A percentile compares a stretch with the other conserved stretches of the same genome.
Evolutionary conservation across 768 basidiomycete genomes (phyloP).

Genomic region (Podaxis rugospora): DNA sequence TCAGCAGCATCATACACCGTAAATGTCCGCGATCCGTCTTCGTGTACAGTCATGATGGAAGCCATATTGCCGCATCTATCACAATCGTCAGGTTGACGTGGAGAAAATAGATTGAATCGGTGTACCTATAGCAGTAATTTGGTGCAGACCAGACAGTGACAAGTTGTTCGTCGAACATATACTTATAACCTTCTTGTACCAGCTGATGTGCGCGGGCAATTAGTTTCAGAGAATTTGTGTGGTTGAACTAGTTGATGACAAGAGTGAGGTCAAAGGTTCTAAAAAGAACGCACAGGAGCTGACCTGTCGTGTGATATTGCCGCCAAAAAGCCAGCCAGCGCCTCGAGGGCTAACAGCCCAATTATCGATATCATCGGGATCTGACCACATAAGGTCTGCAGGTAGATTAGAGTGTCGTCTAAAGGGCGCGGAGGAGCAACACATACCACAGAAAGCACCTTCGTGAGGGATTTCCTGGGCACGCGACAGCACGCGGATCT

Average conservation of each 20-base stretch:
- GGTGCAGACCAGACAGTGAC: constrained; percentile 94
- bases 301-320: constrained; percentile 80
- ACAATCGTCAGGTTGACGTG: background rate
- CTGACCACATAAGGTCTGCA: constrained; percentile 98
- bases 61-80: constrained; percentile 66
- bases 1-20: constrained; percentile 83
- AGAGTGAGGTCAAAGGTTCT: background rate
- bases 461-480: constrained; percentile 99
- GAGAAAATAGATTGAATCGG: background rate
- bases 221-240: constrained; percentile 80
- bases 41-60: constrained; percentile 81
- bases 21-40: constrained; percentile 62
- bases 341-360: constrained; percentile 98
- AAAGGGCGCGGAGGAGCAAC: background rate
- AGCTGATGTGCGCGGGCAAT: constrained; percentile 97
- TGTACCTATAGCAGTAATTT: constrained; percentile 78
- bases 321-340: constrained; percentile 94
- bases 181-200: constrained; percentile 93
- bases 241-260: constrained; percentile 65
- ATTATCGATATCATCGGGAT: constrained; percentile 90
- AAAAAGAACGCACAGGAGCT: constrained; percentile 12
- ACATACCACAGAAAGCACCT: constrained; percentile 90
- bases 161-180: constrained; percentile 92
- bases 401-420: background rate
- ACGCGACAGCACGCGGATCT: constrained; percentile 86